Evolutionary conservation across 371 early-diverging fungal species (phyloP).

Genomic region (Mucor irregularis): DNA sequence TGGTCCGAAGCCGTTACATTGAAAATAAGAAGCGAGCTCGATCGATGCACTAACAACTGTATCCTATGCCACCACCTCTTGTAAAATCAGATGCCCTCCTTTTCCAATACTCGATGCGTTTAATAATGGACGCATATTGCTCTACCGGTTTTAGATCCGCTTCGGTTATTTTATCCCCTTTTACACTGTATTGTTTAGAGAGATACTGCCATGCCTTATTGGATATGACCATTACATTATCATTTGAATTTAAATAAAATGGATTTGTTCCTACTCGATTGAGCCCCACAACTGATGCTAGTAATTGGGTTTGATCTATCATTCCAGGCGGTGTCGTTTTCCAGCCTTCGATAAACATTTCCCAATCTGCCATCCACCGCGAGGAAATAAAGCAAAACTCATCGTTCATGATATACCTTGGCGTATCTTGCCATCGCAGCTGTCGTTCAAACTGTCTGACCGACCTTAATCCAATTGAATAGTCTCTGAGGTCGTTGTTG

Average conservation of each 20-base stretch:
- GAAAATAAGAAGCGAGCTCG: constrained; percentile 40
- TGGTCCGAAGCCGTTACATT: constrained; percentile 25
- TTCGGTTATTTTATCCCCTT: constrained; percentile 21
- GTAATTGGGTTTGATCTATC: constrained; percentile 7
- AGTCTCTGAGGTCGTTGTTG: background rate
- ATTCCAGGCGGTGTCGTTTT: constrained; percentile 10
- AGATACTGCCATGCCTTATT: constrained; percentile 34
- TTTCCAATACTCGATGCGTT: constrained; percentile 15
- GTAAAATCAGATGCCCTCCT: background rate
- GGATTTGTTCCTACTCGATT: constrained; percentile 10
- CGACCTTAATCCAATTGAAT: too few species aligned
- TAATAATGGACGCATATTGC: background rate
- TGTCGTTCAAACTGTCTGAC: constrained; percentile 27
- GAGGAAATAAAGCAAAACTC: constrained; percentile 26
- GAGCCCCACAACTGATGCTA: background rate
- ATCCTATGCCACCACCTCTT: background rate
- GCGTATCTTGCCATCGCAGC: constrained; percentile 32
- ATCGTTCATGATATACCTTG: constrained; percentile 14
- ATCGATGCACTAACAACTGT: constrained; percentile 42
- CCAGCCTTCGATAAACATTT: constrained; percentile 39
- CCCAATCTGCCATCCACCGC: constrained; percentile 33
- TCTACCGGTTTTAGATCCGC: background rate
- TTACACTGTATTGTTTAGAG: constrained; percentile 6
- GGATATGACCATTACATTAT: constrained; percentile 30
- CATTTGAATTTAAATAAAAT: constrained; percentile 12